Conservation (phyloP, 1,139 yeast species). For the Eremothecium gossypii region DNA sequence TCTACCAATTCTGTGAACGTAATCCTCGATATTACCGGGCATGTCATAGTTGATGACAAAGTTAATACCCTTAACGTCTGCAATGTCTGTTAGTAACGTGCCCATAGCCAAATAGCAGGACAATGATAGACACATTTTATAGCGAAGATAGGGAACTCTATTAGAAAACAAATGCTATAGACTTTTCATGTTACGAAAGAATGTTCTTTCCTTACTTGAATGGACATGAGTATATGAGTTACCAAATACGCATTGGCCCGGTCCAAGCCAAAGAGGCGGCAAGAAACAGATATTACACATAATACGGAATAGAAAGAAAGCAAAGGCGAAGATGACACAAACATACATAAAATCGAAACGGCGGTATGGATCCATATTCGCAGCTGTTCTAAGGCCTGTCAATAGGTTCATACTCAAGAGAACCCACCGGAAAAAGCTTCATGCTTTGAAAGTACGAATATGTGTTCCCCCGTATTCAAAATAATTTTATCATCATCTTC, state of each 20-base stretch:
- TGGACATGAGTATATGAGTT: not conserved
- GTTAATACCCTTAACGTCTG: slow-evolving; percentile 95
- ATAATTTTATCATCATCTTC: slow-evolving; percentile 2
- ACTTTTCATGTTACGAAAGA: not conserved
- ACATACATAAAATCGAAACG: no score
- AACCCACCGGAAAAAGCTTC: not conserved
- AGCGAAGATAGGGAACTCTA: slow-evolving; percentile 1
- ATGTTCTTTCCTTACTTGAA: no score
- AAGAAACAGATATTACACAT: slow-evolving; percentile 1
- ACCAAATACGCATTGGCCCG: not conserved
- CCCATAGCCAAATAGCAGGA: not conserved
- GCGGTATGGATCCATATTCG: no score
- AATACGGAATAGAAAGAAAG: slow-evolving; percentile 4
- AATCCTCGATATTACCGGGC: slow-evolving; percentile 97
- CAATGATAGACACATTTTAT: slow-evolving; percentile 2
- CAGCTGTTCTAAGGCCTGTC: no score
- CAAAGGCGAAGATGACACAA: slow-evolving; percentile 1
- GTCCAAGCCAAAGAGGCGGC: not conserved
- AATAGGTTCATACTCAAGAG: no score
- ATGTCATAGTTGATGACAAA: slow-evolving; percentile 90
- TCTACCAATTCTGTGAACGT: slow-evolving; percentile 75
- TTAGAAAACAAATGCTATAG: slow-evolving; percentile 3
- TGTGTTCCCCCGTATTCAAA: not conserved
- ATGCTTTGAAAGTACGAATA: not conserved
- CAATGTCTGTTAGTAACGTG: slow-evolving; percentile 13